Base-by-base conservation (phyloP, 768 basidiomycete genomes). In the Pleurotus citrinopileatus region DNA sequence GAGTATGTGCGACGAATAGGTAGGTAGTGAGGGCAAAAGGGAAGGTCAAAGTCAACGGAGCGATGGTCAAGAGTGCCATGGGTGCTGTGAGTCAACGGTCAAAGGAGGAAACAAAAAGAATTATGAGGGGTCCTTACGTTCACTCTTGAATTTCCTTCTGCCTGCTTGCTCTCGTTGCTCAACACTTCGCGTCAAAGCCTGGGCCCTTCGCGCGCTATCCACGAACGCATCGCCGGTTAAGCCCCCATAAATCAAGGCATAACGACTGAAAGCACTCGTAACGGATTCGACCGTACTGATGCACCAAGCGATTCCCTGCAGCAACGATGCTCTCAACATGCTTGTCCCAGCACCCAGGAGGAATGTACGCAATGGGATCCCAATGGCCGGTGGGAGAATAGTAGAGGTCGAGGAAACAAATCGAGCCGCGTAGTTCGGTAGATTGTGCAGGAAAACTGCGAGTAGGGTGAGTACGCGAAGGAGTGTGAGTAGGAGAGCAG, bases 11-110 rank as follows among this genome's bases (percentile, higher is more conserved):
- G n/a, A 93, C 89, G 60, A 95, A 91, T 17, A 98, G 69, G 67
- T 96, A 97, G 3, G 92, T 89, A 32, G 81, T 71, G 25, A 95
- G 73, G 12, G 91, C 86, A 58, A 91, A 89, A 4, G 92, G 89
- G 58, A 94, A 79, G 0, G 90, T 89, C 56, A 94, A 73, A 0
- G 87, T 89, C 46, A 91, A 73, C 15, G 93, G 88, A 10, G 89
- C 81, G 25, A 89, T 79, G 13, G 85, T 89, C 58, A 95, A 76
- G 58, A 94, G 70, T 0, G 87, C 81, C 59, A 93, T 77, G 64
- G 83, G 79, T 22, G 81, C 80, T 86, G 43, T 17, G 56, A 46
- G 48, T 57, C 51, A 13, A 22, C 13, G 3, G 48, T 8, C 40
- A 44, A 47, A 55, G 34, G 60, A 25, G 2, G 57, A 46, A 37